Base-by-base conservation (phyloP, 768 basidiomycete species). In the Suillus alpinus region DNA sequence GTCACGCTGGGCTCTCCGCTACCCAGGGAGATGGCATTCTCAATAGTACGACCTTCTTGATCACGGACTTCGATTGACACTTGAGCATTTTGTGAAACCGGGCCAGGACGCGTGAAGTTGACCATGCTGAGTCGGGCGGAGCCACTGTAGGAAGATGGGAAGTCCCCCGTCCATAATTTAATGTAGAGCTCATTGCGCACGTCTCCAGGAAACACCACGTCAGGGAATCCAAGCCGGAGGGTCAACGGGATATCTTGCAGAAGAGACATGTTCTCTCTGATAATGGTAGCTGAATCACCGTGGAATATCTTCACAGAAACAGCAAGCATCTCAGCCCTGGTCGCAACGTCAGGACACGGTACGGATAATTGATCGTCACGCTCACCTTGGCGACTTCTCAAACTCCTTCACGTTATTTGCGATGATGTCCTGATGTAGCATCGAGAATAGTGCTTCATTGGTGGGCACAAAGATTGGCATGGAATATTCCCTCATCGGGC, bases 81-180 rank as follows among this genome's bases (percentile, higher is more conserved):
- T 73, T 98, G 94, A 8, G 96, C 85, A 56, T 85, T 87, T 39
- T 73, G 74, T 37, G 78, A 76, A 32, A 78, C 66, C 12, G 83
- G 75, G 2, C 83, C 81, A 63, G 87, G 80, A 57, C 88, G 82
- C 23, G 86, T 80, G 72, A 91, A 84, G 59, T 73, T 77, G 37
- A 82, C 79, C 55, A 91, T 79, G 64, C 79, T 83, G 32, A 78
- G 74, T 47, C 88, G 88, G 3, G 88, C 73, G 43, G 86, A 79
- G 31, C 76, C 75, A 44, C 72, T 74, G 61, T 83, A 82, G 3
- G 83, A 78, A 0, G 84, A 76, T 2, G 81, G 75, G 70, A 98
- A 98, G 63, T 94, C 91, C 41, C 93, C 96, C 59, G 87, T 89
- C 95, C 95, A 98, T 0, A 98, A 83, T 73, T 97, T 97, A 77